Evolutionary conservation across 495 filamentous ascomycete genomes (phyloP).

Genomic region (Pyrenula massariospora): DNA sequence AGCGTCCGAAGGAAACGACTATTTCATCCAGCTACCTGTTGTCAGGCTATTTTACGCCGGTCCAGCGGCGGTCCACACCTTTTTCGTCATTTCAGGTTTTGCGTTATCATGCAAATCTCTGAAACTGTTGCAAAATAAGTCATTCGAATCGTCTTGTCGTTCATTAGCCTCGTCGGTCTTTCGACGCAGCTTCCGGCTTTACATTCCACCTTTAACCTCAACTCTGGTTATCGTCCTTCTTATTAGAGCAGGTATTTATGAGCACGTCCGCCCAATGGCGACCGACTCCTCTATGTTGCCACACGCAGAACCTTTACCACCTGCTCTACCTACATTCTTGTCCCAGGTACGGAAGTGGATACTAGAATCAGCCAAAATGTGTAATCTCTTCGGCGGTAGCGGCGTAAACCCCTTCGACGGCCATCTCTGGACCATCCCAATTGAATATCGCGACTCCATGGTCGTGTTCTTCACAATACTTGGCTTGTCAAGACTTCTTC

Average conservation of each 20-base stretch:
- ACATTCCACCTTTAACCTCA: slow-evolving; percentile 46
- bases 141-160: slow-evolving; percentile 35
- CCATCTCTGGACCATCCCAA: slow-evolving; percentile 64
- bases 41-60: slow-evolving; percentile 51
- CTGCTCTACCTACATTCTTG: slow-evolving; percentile 29
- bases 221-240: slow-evolving; percentile 43
- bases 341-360: slow-evolving; percentile 35
- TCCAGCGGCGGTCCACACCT: slow-evolving; percentile 60
- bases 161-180: slow-evolving; percentile 49
- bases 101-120: slow-evolving; percentile 55
- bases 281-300: slow-evolving; percentile 28
- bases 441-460: slow-evolving; percentile 56
- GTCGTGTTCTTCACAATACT: slow-evolving; percentile 50
- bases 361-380: slow-evolving; percentile 32
- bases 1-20: slow-evolving; percentile 36
- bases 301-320: slow-evolving; percentile 34
- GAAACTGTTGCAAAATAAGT: slow-evolving; percentile 40
- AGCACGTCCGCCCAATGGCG: slow-evolving; percentile 27
- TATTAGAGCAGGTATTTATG: slow-evolving; percentile 37
- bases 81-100: slow-evolving; percentile 64
- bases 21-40: slow-evolving; percentile 51
- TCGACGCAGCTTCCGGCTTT: slow-evolving; percentile 50
- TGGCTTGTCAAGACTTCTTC: slow-evolving; percentile 37
- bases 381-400: background rate
- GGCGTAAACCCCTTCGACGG: slow-evolving; percentile 46